Conservation (phyloP, 805 yeast species). For the Starmerella scarabaei region DNA sequence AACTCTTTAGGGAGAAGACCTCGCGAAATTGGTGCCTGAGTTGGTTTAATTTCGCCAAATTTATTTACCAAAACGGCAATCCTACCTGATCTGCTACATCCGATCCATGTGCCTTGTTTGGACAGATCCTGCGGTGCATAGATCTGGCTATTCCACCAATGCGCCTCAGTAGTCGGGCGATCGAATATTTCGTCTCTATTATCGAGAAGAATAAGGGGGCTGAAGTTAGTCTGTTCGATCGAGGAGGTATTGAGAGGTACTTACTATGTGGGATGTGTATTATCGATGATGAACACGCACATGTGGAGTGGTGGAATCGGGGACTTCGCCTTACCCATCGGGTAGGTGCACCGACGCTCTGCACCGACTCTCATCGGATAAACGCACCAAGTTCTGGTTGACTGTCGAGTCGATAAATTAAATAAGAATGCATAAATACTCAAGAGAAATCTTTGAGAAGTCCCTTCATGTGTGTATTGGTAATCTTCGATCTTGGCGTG, state of each 20-base stretch:
- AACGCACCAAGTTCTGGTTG: too few species aligned
- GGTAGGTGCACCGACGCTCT: too few species aligned
- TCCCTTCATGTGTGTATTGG: slow-evolving; percentile 95
- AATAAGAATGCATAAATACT: too few species aligned
- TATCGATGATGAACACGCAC: too few species aligned
- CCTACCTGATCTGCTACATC: slow-evolving; percentile 46
- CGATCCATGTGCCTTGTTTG: slow-evolving; percentile 87
- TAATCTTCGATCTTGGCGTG: slow-evolving; percentile 86
- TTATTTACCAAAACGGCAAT: slow-evolving; percentile 67
- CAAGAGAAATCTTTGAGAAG: slow-evolving; percentile 66
- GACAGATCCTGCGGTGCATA: slow-evolving; percentile 66
- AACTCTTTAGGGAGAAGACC: slow-evolving; percentile 40
- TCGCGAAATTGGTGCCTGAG: slow-evolving; percentile 34
- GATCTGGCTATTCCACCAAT: slow-evolving; percentile 32
- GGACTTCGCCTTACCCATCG: too few species aligned
- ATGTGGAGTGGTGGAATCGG: too few species aligned
- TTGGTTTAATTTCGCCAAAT: slow-evolving; percentile 35
- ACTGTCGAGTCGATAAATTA: too few species aligned
- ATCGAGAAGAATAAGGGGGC: slow-evolving; percentile 59
- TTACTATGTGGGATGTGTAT: too few species aligned
- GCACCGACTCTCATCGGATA: too few species aligned
- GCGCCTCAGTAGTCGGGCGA: slow-evolving; percentile 56
- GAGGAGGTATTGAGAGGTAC: too few species aligned
- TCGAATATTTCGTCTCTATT: slow-evolving; percentile 78
- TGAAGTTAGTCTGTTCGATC: too few species aligned